phyloP scores from a whole-genome alignment of 768 basidiomycete species.

The Suillus subaureus region DNA sequence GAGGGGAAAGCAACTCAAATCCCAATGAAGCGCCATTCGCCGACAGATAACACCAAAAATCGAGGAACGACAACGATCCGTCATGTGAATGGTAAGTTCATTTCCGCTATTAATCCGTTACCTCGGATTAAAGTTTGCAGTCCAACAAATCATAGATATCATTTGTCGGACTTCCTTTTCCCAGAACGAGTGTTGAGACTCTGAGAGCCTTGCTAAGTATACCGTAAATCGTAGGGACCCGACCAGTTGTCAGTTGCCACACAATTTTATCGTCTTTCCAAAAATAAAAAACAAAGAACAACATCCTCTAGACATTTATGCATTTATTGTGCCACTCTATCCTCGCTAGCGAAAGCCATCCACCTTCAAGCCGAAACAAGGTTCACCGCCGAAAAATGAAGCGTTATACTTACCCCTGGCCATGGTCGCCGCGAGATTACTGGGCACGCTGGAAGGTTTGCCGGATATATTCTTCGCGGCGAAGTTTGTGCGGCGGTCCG shows the following conservation, averaged over 20 bases:
- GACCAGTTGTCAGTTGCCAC: background rate
- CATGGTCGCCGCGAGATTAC: conserved; percentile 61
- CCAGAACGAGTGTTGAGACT: background rate
- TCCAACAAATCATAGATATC: conserved; percentile 44
- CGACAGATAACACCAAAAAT: conserved; percentile 85
- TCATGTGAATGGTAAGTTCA: conserved; percentile 60
- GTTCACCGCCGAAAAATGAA: conserved; percentile 84
- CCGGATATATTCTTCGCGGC: conserved; percentile 75
- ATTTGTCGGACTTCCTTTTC: conserved; percentile 32
- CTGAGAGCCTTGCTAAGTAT: background rate
- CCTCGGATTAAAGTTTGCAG: conserved; percentile 27
- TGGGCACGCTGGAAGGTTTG: conserved; percentile 60
- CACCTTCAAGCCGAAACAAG: conserved; percentile 93
- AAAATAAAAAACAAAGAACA: conserved; percentile 17
- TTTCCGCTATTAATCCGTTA: conserved; percentile 12
- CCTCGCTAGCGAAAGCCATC: conserved; percentile 85
- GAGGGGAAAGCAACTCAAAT: conserved; percentile 50
- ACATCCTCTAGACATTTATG: conserved; percentile 39
- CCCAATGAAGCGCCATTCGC: conserved; percentile 66
- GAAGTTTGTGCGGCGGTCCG: conserved; percentile 79
- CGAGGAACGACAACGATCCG: conserved; percentile 68
- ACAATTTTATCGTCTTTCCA: background rate
- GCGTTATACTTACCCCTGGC: conserved; percentile 75
- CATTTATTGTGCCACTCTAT: conserved; percentile 78
- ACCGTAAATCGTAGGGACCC: background rate